A percentile compares a stretch with the other conserved stretches of the same genome.
Conservation (phyloP, 2,329 filamentous ascomycete species). For the Hawksworthiomyces lignivorus region DNA sequence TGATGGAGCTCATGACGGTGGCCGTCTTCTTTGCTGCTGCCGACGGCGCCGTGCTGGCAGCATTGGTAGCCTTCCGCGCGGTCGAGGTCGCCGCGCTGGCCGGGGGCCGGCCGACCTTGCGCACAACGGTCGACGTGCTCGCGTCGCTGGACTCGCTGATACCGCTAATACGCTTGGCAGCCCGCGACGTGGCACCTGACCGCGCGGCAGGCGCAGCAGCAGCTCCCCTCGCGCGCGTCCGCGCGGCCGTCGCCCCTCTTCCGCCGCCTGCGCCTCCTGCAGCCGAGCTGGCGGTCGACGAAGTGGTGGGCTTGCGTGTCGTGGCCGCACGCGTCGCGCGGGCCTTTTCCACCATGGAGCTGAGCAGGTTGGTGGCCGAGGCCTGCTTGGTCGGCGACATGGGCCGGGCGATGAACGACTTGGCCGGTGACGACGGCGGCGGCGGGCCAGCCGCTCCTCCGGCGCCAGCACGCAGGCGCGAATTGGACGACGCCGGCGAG, state of each 20-base stretch:
- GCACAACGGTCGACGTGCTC: constrained; percentile 58
- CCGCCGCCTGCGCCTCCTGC: too few relatives aligned
- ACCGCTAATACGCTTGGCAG: constrained; percentile 46
- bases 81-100: constrained; percentile 24
- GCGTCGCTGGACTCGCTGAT: constrained; percentile 56
- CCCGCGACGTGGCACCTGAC: constrained; percentile 26
- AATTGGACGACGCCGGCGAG: constrained; percentile 77
- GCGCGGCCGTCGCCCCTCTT: constrained; percentile 22
- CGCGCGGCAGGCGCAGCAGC: constrained; percentile 19
- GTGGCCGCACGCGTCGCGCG: constrained; percentile 43
- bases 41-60: constrained; percentile 26
- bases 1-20: constrained; percentile 47
- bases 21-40: constrained; percentile 36
- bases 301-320: constrained; percentile 35
- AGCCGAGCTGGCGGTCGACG: constrained; percentile 36
- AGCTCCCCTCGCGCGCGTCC: constrained; percentile 21
- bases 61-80: constrained; percentile 26
- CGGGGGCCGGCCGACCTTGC: constrained; percentile 33
- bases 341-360: constrained; percentile 53
- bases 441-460: constrained; percentile 17
- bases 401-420: constrained; percentile 50
- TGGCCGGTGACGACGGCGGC: constrained; percentile 41
- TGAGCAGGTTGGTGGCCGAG: constrained; percentile 38
- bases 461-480: constrained; percentile 40
- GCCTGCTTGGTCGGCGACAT: constrained; percentile 55